Evolutionary conservation across 1,284 basidiomycete genomes (phyloP).

Genomic region (Spongiforma sp.): DNA sequence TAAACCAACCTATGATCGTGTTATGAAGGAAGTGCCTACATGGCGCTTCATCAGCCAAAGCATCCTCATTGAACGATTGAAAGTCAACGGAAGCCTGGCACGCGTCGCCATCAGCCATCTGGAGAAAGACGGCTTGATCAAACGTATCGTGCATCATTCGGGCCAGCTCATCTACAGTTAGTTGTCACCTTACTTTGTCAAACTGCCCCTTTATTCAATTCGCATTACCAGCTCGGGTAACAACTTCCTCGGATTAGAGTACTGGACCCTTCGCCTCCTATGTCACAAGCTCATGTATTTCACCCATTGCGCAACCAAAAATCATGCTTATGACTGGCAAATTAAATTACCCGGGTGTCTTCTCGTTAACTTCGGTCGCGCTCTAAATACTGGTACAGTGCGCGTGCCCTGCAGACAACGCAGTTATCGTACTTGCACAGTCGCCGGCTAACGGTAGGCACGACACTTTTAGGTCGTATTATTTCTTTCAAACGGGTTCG

Average conservation of each 20-base stretch:
- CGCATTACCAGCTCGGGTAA: conserved; percentile 59
- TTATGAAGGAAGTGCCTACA: conserved; percentile 99
- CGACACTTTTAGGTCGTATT: too few relatives aligned
- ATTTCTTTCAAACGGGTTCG: too few relatives aligned
- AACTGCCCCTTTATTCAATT: conserved; percentile 10
- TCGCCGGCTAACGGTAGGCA: too few relatives aligned
- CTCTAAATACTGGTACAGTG: too few relatives aligned
- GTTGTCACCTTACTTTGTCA: conserved; percentile 39
- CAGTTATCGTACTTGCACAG: too few relatives aligned
- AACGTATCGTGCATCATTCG: conserved; percentile 96
- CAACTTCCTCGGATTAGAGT: conserved; percentile 64
- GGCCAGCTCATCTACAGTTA: conserved; percentile 93
- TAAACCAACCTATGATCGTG: conserved; percentile 92
- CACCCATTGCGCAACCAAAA: conserved; percentile 40
- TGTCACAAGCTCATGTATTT: conserved; percentile 55
- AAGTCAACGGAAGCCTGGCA: conserved; percentile 95
- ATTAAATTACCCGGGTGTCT: background rate
- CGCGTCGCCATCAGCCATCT: conserved; percentile 93
- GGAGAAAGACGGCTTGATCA: conserved; percentile 96
- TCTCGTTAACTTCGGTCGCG: background rate
- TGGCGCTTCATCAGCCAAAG: conserved; percentile 99
- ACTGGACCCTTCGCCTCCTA: conserved; percentile 39
- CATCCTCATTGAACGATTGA: conserved; percentile 97
- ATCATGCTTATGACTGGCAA: conserved; percentile 27
- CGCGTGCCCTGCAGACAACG: too few relatives aligned